Percentiles rank a stretch among this genome's conserved stretches.
phyloP scores from a whole-genome alignment of 148 eudicot genomes.

The Cornus controversa region DNA sequence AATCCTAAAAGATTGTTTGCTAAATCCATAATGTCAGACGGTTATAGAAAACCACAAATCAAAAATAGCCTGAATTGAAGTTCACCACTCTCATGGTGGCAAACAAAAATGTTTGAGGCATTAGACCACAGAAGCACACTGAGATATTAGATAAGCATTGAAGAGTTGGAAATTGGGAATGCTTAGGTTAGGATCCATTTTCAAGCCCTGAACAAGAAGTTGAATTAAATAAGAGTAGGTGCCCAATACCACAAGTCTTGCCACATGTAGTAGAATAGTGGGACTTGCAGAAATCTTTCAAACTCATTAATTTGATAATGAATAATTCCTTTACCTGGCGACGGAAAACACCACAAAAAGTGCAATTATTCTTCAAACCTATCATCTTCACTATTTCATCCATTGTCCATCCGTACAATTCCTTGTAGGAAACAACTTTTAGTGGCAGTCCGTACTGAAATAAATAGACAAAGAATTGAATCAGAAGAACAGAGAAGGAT shows the following conservation, averaged over 20 bases:
- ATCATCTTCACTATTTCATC: constrained; percentile 97
- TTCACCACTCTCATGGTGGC: neutral
- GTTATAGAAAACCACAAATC: neutral
- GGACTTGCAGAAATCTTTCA: neutral
- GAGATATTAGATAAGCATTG: neutral
- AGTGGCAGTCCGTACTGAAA: constrained; percentile 90
- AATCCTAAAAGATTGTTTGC: neutral
- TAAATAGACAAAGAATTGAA: neutral
- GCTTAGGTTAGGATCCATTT: neutral
- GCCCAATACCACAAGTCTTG: neutral
- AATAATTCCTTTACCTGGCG: constrained; percentile 68
- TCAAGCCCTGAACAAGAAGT: neutral
- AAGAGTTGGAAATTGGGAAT: neutral
- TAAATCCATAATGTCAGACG: neutral
- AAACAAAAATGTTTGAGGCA: neutral
- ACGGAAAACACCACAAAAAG: constrained; percentile 97
- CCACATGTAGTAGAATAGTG: neutral
- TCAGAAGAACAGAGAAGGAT: neutral
- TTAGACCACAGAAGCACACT: neutral
- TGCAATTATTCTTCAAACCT: constrained; percentile 95
- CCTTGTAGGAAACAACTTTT: constrained; percentile 95
- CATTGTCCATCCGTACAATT: constrained; percentile 99
- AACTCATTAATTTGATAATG: neutral
- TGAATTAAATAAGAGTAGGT: neutral
- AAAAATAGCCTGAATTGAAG: neutral